A percentile compares a stretch with the other conserved stretches of the same genome.
These are phyloP conservation scores for Achaetomium macrosporum DNA, from an alignment of 2,329 filamentous ascomycete species.

Conservation along the genomic window DNA sequence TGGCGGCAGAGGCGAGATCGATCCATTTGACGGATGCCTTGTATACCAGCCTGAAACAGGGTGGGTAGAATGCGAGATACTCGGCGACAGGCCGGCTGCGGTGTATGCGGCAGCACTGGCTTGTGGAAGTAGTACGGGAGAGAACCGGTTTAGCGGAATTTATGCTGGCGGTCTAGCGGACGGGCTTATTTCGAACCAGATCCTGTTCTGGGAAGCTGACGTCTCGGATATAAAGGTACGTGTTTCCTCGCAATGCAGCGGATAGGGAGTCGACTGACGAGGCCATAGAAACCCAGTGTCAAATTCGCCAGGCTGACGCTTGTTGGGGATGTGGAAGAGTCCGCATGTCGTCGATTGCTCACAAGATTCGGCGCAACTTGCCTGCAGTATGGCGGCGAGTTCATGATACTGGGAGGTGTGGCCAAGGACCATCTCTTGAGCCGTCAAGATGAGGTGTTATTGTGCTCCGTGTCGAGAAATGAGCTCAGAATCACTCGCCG, in stretches of 20 bases:
- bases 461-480: conserved; percentile 31
- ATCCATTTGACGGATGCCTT: conserved; percentile 46
- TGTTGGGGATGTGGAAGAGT: neutral
- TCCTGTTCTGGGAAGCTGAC: conserved; percentile 59
- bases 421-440: conserved; percentile 36
- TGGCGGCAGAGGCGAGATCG: conserved; percentile 53
- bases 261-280: neutral
- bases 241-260: neutral
- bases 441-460: conserved; percentile 46
- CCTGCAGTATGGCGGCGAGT: conserved; percentile 25
- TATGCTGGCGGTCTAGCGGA: conserved; percentile 66
- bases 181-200: conserved; percentile 56
- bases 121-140: conserved; percentile 12
- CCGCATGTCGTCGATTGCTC: conserved; percentile 20
- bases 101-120: conserved; percentile 42
- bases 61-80: conserved; percentile 41
- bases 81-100: conserved; percentile 33
- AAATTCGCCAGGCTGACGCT: conserved; percentile 14
- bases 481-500: conserved; percentile 28
- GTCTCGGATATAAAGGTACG: conserved; percentile 35
- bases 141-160: conserved; percentile 48
- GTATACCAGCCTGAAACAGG: conserved; percentile 45
- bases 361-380: conserved; percentile 41
- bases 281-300: conserved; percentile 27
- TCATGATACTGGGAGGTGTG: conserved; percentile 41